Percentiles rank a stretch among this genome's conserved stretches.
Evolutionary conservation across 768 basidiomycete genomes (phyloP).

Genomic region (Lactarius hatsudake): DNA sequence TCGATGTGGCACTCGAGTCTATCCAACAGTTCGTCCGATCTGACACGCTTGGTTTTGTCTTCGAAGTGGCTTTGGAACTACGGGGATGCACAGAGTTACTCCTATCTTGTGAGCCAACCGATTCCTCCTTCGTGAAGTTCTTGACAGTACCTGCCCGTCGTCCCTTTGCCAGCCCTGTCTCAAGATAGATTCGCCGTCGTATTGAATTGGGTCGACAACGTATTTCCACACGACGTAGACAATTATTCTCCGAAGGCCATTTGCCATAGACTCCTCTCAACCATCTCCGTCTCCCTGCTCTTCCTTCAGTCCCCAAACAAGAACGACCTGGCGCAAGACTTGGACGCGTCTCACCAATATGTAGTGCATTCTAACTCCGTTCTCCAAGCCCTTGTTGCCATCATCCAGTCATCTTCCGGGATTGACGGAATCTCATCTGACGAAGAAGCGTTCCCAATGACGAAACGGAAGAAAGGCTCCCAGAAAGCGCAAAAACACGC

Average conservation of each 20-base stretch:
- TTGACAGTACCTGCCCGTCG: background rate
- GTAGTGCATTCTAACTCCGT: conserved; percentile 4
- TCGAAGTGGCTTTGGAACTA: conserved; percentile 15
- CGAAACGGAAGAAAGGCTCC: conserved; percentile 26
- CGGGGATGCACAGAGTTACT: conserved; percentile 20
- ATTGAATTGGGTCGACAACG: conserved; percentile 15
- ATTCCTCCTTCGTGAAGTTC: background rate
- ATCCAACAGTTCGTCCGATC: conserved; percentile 9
- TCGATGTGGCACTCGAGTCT: conserved; percentile 14
- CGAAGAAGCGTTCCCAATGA: background rate
- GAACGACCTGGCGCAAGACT: conserved; percentile 1
- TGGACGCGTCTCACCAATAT: conserved; percentile 13
- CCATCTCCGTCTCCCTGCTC: conserved; percentile 12
- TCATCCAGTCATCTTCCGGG: background rate
- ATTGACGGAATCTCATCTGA: conserved; percentile 4
- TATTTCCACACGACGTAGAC: conserved; percentile 9
- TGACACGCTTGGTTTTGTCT: conserved; percentile 9
- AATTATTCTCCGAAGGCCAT: conserved; percentile 9
- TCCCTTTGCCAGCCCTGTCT: conserved; percentile 9
- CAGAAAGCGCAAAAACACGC: conserved; percentile 35
- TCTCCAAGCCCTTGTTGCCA: conserved; percentile 3
- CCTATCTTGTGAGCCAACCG: conserved; percentile 17
- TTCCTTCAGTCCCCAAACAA: conserved; percentile 10
- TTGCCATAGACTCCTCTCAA: conserved; percentile 10
- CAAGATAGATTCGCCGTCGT: conserved; percentile 12